Percentiles rank a stretch among this genome's conserved stretches.
These are phyloP conservation scores for Podaxis sp. DNA, from an alignment of 768 basidiomycete species.

Conservation along the genomic window DNA sequence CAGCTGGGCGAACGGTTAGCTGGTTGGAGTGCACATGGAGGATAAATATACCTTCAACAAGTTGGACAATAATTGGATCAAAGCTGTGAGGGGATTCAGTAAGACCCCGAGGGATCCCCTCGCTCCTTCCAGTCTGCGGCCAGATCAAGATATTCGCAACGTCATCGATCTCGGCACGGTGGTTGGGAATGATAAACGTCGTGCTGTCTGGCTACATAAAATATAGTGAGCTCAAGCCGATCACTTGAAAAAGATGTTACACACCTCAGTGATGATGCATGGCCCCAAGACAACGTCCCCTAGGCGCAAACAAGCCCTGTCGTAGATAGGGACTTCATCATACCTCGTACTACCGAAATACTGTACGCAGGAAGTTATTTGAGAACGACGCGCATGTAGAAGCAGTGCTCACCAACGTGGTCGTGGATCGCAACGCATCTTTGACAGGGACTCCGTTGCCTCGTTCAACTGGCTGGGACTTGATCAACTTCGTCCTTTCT, in stretches of 20 bases:
- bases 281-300: constrained; percentile 26
- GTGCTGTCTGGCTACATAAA: constrained; percentile 24
- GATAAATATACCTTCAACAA: constrained; percentile 16
- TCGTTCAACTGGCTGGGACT: background rate
- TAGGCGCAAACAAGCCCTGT: constrained; percentile 21
- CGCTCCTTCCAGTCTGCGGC: constrained; percentile 10
- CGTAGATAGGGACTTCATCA: constrained; percentile 25
- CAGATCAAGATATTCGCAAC: constrained; percentile 30
- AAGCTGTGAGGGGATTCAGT: background rate
- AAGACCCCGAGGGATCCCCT: background rate
- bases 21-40: background rate
- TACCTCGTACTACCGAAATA: constrained; percentile 23
- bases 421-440: background rate
- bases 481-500: constrained; percentile 18
- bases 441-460: background rate
- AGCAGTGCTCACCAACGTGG: constrained; percentile 1
- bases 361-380: background rate
- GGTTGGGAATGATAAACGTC: constrained; percentile 25
- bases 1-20: constrained; percentile 5
- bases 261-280: constrained; percentile 27
- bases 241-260: background rate
- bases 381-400: too few relatives aligned
- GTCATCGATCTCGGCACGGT: constrained; percentile 27
- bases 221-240: background rate
- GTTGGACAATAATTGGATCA: constrained; percentile 17